Base-by-base conservation (phyloP, 441 rosid species). In the Erodium trifolium region DNA sequence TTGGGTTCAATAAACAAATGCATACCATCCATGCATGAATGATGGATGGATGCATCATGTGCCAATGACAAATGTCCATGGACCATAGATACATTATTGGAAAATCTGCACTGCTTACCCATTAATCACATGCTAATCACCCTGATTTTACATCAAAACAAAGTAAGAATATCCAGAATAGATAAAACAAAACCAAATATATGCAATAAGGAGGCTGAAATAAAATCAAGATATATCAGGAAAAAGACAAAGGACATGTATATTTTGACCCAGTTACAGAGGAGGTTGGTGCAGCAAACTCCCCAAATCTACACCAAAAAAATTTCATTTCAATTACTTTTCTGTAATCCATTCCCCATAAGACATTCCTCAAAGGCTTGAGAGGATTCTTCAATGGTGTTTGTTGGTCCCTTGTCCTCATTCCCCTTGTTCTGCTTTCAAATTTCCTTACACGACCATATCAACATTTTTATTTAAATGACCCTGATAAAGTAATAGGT, bases 271-370 rank as follows among this genome's bases (percentile, higher is more conserved):
- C 41, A 37, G 41, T 73, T 75, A 49, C 68, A 66, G 70, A 47
- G 70, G 67, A 78, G 78, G 90, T 84, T 83, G 92, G 85, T 85
- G 83, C 72, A 84, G 85, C 90, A 82, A 83, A 82, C 85, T 49
- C 78, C 79, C 77, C 65, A 70, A 68, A 75, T 73, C 73, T 62
- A 64, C 69, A 70, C 75, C 69, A 60, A 34, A 23, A 62, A 62
- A 10, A 9, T 47, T 60, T 23, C 65, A 23, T 23, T 23, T 65
- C 68, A 59, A 19, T 59, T 59, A 18, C 63, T 18, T 35, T 68
- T 49, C 70, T 49, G 73, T 66, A 63, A 39, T 65, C 63, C 63
- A 59, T 59, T 59, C 29, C 53, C 69, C 65, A 34, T 27, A 39
- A 67, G 65, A 78, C 77, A 77, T 80, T 75, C 41, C 41, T 37